Evolutionary conservation across 768 basidiomycete species (phyloP).

Genomic region (Termitomyces eurrhizus): DNA sequence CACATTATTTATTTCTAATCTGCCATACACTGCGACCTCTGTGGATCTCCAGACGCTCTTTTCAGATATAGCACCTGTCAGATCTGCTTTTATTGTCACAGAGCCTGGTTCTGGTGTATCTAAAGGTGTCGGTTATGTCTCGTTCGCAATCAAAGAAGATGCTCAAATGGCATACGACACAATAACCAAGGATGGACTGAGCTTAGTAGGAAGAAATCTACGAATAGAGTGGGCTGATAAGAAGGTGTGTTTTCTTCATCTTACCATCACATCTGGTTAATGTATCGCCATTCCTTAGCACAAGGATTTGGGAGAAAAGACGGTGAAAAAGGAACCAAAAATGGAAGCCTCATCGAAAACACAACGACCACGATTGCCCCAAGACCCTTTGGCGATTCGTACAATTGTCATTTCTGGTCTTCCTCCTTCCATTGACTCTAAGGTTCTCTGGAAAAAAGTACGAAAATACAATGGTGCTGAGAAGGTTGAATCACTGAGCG

Average conservation of each 20-base stretch:
- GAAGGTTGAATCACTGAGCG: conserved; percentile 50
- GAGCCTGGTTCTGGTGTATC: conserved; percentile 71
- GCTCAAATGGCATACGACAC: conserved; percentile 70
- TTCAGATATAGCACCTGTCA: conserved; percentile 92
- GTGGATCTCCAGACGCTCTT: conserved; percentile 89
- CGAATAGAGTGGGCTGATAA: conserved; percentile 78
- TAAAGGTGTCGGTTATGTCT: conserved; percentile 96
- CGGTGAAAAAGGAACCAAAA: conserved; percentile 36
- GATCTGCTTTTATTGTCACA: conserved; percentile 89
- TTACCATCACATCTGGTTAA: background rate
- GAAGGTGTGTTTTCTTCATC: conserved; percentile 47
- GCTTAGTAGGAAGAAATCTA: conserved; percentile 56
- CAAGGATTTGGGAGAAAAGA: conserved; percentile 37
- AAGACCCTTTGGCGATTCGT: conserved; percentile 81
- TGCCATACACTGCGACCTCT: conserved; percentile 88
- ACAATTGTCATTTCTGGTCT: conserved; percentile 79
- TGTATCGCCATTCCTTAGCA: conserved; percentile 26
- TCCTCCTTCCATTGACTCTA: conserved; percentile 57
- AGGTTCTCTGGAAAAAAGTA: conserved; percentile 80
- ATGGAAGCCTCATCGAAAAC: conserved; percentile 31
- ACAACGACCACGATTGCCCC: conserved; percentile 29
- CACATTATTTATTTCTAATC: conserved; percentile 90
- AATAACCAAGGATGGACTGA: conserved; percentile 60
- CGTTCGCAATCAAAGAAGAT: conserved; percentile 87
- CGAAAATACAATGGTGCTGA: conserved; percentile 75